Percentiles rank a stretch among this genome's conserved stretches.
These are phyloP conservation scores for Penicillium pulvis DNA, from an alignment of 495 filamentous ascomycete species.

Conservation along the genomic window DNA sequence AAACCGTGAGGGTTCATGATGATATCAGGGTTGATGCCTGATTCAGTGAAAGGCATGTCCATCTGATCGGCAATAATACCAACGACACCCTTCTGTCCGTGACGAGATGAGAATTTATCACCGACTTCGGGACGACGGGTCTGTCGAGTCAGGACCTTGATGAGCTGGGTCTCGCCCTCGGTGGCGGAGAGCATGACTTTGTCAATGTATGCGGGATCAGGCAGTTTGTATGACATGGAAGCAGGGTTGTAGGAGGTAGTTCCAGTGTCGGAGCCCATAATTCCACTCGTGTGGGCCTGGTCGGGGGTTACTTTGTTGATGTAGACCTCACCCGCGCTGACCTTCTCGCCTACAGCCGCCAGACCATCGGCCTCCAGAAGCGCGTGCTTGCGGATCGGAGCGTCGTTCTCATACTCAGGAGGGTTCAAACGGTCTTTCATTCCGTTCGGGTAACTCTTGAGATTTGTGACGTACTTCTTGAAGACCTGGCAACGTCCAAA, in stretches of 20 bases:
- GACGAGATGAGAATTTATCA: conserved; percentile 97
- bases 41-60: conserved; percentile 95
- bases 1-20: conserved; percentile 99
- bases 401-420: conserved; percentile 59
- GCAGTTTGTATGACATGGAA: conserved; percentile 77
- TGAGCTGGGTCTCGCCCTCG: conserved; percentile 74
- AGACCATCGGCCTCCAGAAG: conserved; percentile 79
- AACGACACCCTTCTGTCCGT: conserved; percentile 97
- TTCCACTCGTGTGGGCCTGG: conserved; percentile 63
- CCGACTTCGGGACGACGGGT: conserved; percentile 92
- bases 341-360: conserved; percentile 75
- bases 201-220: conserved; percentile 86
- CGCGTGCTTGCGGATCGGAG: conserved; percentile 68
- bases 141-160: conserved; percentile 92
- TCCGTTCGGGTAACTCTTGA: conserved; percentile 81
- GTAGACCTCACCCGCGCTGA: conserved; percentile 76
- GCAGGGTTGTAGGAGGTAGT: conserved; percentile 60
- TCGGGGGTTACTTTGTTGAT: conserved; percentile 83
- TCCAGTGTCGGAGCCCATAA: conserved; percentile 64
- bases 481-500: conserved; percentile 97
- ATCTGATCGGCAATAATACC: conserved; percentile 94
- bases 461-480: conserved; percentile 76
- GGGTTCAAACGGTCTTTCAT: conserved; percentile 71
- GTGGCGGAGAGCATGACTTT: conserved; percentile 88
- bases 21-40: conserved; percentile 88